Base-by-base conservation (phyloP, 208 protist genomes). In the Crithidia bombi region DNA sequence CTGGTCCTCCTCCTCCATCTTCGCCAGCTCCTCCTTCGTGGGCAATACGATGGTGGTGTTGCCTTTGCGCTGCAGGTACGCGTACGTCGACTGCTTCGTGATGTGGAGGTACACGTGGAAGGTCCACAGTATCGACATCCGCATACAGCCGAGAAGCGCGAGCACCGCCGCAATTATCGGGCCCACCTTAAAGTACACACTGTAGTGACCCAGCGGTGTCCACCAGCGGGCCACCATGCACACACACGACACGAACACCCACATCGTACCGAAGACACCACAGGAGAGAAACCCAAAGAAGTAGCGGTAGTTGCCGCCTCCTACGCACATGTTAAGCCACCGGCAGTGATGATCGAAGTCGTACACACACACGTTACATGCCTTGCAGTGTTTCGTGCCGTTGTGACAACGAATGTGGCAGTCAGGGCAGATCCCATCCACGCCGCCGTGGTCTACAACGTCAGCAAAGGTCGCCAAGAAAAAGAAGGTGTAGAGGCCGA, bases 291-390 rank as follows among this genome's bases (percentile, higher is more conserved):
- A 95, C 21, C 39, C 46, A 26, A 96, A 75, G 76, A 96, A 96
- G 35, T 75, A 44, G 15, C 57, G 26, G 65, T 96, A 97, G 75
- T 96, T 96, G 11, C 54, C 39, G 23, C 49, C 39, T 10, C 93
- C 93, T 46, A 97, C 77, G 73, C 93, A 97, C 55, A 85, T 79
- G 75, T 95, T 96, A 2, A 97, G 57, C 93, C 93, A 97, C 73
- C 86, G 85, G 65, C 93, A 97, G 70, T 97, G 93, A 66, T 97
- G 93, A 65, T 97, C 93, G 69, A 97, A 96, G 25, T 73, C 73
- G 19, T 38, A 44, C 15, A 94, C 81, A 65, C 93, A 97, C 65
- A 90, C 89, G 59, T 93, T 93, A 69, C 92, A 97, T n/a, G 79
- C 73, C 65, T 88, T 87, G 73, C 92, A 97, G 65, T 97, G 92